Evolutionary conservation across 2,329 filamentous ascomycete genomes (phyloP).

Genomic region (Xylogone sp.): DNA sequence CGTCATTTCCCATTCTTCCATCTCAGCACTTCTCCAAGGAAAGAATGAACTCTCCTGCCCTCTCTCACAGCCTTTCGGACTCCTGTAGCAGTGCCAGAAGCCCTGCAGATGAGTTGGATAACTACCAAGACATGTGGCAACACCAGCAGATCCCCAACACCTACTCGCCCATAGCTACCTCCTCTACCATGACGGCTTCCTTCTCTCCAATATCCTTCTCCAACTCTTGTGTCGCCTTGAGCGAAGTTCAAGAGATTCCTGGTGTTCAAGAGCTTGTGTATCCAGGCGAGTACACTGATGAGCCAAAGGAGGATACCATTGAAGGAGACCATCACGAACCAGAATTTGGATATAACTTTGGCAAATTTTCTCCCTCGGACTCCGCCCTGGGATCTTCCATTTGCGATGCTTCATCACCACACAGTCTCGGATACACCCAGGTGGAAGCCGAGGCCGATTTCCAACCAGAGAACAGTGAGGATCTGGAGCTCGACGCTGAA

Average conservation of each 20-base stretch:
- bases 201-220: constrained; percentile 1
- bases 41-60: constrained; percentile 19
- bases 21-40: not conserved
- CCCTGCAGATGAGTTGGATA: constrained; percentile 16
- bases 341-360: not conserved
- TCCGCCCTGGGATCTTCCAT: constrained; percentile 14
- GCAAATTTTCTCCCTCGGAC: constrained; percentile 6
- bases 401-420: constrained; percentile 14
- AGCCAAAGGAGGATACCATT: constrained; percentile 8
- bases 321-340: constrained; percentile 2
- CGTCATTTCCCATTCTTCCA: not conserved
- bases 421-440: not conserved
- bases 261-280: constrained; percentile 16
- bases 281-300: constrained; percentile 15
- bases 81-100: constrained; percentile 16
- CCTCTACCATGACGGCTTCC: not conserved
- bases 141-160: constrained; percentile 7
- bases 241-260: constrained; percentile 21
- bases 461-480: constrained; percentile 4
- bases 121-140: constrained; percentile 8
- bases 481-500: constrained; percentile 9
- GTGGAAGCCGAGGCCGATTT: not conserved
- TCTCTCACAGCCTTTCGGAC: constrained; percentile 19
- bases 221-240: constrained; percentile 19
- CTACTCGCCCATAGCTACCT: constrained; percentile 5